Evolutionary conservation across 2,329 filamentous ascomycete genomes (phyloP), one percentile per base, ranked within the genome.

Genomic region (Hypoxylon sp.): DNA sequence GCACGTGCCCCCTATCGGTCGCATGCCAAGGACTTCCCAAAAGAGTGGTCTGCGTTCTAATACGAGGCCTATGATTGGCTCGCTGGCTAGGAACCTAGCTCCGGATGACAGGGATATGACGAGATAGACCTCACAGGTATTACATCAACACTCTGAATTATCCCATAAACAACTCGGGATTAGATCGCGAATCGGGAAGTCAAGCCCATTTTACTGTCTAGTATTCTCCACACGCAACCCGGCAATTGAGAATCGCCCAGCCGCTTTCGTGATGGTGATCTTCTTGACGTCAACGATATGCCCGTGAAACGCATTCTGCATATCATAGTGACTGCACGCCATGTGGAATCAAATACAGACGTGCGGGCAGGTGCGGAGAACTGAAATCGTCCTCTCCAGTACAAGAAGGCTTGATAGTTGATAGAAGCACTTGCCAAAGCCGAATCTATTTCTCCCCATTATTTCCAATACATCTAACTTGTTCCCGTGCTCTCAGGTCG

Each of bases 241-340:
- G 41, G 47, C 52, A 51, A n/a, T 56, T 39, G 8, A 28, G 20
- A 30, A 19, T 51, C 20, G 39, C 46, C 48, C 28, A 34, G 26
- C 15, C 10, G 4, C 34, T 51, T 41, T n/a, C n/a, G n/a, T n/a
- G n/a, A n/a, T n/a, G 56, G 57, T 61, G 56, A 26, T 13, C 24
- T 58, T 52, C 43, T 62, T 67, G 62, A 67, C 65, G 65, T 67
- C 65, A 67, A 65, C 47, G 54, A 62, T 26, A 64, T 59, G 48
- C 39, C 37, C 37, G 28, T 37, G 53, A 30, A 8, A 60, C 62
- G n/a, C 50, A 50, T 53, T 44, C 19, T 4, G 17, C 15, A 41
- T 51, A 46, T 39, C 37, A 56, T 49, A 22, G 47, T 56, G 51
- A 53, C 50, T 26, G 13, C 13, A 30, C n/a, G 8, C 24, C 26